phyloP scores from a whole-genome alignment of 768 basidiomycete genomes.

The Mycena sanguinolenta region DNA sequence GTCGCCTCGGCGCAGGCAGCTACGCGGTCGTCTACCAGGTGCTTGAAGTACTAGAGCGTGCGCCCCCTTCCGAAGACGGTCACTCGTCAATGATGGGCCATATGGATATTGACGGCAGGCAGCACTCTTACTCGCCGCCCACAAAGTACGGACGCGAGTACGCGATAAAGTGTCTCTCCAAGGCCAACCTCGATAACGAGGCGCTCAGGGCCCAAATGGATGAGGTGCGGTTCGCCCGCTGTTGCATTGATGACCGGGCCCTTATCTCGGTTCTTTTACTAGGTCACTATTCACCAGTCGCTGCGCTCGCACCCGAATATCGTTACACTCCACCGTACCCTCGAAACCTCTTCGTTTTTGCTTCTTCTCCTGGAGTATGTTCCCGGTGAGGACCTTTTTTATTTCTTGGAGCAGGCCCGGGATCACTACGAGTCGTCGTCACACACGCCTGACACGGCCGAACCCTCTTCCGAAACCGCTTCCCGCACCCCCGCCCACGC shows the following conservation, averaged over 20 bases:
- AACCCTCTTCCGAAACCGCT: constrained; percentile 51
- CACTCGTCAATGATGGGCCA: constrained; percentile 69
- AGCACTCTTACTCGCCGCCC: constrained; percentile 46
- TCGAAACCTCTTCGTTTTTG: constrained; percentile 92
- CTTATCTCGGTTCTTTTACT: constrained; percentile 28
- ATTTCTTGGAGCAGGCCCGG: constrained; percentile 96
- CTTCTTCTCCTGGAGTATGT: constrained; percentile 96
- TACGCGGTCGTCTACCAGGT: constrained; percentile 97
- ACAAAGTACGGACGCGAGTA: constrained; percentile 82
- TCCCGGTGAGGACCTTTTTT: constrained; percentile 97
- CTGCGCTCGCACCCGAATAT: constrained; percentile 92
- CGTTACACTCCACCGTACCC: constrained; percentile 92
- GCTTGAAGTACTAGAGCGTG: constrained; percentile 72
- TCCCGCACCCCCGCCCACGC: constrained; percentile 90
- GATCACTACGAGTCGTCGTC: constrained; percentile 79
- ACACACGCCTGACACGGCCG: constrained; percentile 52
- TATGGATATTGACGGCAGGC: constrained; percentile 68
- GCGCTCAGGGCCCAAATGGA: constrained; percentile 90
- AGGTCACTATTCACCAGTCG: constrained; percentile 96
- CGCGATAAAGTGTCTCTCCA: constrained; percentile 97
- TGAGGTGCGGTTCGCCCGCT: constrained; percentile 67
- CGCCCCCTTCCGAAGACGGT: constrained; percentile 64
- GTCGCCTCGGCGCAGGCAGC: constrained; percentile 88
- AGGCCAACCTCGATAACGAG: constrained; percentile 91
- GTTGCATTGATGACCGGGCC: constrained; percentile 5